Evolutionary conservation across 345 rosid species (phyloP).

Genomic region (Salix purpurea): DNA sequence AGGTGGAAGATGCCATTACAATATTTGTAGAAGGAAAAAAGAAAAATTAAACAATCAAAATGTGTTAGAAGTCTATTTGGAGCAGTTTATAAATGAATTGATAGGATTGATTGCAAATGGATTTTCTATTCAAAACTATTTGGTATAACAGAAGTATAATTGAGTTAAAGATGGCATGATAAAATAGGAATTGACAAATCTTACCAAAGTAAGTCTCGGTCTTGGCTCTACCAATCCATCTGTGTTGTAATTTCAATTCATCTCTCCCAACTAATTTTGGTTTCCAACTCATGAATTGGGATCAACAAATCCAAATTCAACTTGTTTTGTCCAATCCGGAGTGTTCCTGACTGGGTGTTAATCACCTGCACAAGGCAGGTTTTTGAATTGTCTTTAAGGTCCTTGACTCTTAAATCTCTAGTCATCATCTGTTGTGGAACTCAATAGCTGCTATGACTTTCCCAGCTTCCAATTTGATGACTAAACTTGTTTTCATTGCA

Average conservation of each 20-base stretch:
- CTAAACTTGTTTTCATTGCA: conserved; percentile 26
- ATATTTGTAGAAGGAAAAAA: not conserved
- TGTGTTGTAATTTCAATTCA: not conserved
- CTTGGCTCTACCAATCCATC: not conserved
- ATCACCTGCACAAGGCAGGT: not conserved
- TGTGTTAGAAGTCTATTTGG: not conserved
- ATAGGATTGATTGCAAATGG: not conserved
- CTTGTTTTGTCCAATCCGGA: not conserved
- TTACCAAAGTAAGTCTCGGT: not conserved
- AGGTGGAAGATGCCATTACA: not conserved
- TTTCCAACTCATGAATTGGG: not conserved
- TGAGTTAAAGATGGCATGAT: not conserved
- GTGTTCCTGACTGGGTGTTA: not conserved
- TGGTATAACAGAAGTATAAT: not conserved
- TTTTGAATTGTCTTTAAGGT: not conserved
- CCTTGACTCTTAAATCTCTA: not conserved
- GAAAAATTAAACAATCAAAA: not conserved
- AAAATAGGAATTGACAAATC: not conserved
- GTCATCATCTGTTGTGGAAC: not conserved
- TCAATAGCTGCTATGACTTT: not conserved
- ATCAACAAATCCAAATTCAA: not conserved
- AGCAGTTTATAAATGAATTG: not conserved
- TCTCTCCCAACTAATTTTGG: not conserved
- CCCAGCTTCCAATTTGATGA: not conserved
- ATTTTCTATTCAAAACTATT: not conserved